Evolutionary conservation across 768 basidiomycete genomes (phyloP).

Genomic region (Russula dissimulans): DNA sequence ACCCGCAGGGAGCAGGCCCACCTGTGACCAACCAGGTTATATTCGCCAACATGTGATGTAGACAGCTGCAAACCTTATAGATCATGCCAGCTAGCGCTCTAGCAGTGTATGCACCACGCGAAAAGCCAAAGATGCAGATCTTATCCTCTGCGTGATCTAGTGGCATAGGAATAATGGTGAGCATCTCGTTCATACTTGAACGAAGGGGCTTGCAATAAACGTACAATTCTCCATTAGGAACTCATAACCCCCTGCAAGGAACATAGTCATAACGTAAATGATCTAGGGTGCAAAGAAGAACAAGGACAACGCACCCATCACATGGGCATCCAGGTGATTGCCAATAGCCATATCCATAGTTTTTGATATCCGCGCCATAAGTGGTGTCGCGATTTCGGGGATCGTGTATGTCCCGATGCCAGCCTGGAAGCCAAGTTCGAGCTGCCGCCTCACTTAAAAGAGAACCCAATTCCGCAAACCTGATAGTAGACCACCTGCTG

Average conservation of each 20-base stretch:
- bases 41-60: too few species aligned
- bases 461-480: slow-evolving; percentile 26
- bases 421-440: slow-evolving; percentile 33
- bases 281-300: not conserved
- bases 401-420: slow-evolving; percentile 67
- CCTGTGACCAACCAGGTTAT: slow-evolving; percentile 28
- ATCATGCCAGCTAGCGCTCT: slow-evolving; percentile 71
- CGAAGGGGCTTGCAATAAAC: slow-evolving; percentile 12
- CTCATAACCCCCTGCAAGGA: slow-evolving; percentile 53
- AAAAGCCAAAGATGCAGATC: slow-evolving; percentile 75
- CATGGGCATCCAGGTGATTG: slow-evolving; percentile 54
- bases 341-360: slow-evolving; percentile 55
- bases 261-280: not conserved
- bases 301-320: slow-evolving; percentile 42
- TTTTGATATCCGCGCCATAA: slow-evolving; percentile 44
- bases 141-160: slow-evolving; percentile 58
- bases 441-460: not conserved
- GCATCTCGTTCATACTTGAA: not conserved
- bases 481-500: slow-evolving; percentile 73
- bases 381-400: slow-evolving; percentile 52
- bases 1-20: slow-evolving; percentile 58
- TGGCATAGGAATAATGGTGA: not conserved
- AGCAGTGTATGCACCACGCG: slow-evolving; percentile 63
- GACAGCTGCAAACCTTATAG: slow-evolving; percentile 38
- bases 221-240: slow-evolving; percentile 75